Base-by-base conservation (phyloP, 1,284 basidiomycete species). In the Sanghuangporus baumii region DNA sequence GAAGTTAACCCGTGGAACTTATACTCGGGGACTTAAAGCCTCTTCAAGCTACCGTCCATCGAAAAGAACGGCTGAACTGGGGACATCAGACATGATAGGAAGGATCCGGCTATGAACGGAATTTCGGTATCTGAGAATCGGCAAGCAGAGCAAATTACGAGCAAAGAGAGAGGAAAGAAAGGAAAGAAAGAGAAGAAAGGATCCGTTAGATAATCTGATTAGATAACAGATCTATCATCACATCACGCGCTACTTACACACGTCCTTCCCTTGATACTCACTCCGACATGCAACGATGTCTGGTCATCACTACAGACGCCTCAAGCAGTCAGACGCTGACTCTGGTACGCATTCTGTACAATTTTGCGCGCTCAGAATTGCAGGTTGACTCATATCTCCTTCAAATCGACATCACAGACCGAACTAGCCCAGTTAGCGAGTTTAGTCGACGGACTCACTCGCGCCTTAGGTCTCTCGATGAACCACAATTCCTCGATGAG, bases 141-240 rank as follows among this genome's bases (percentile, higher is more conserved):
- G 26, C 26, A 3, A 31, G 26, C 26, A 31, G 5, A 31, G 2
- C 26, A 48, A 48, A 14, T 20, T 3, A 20, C 9, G 23, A 48
- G n/a, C 11, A 48, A 23, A 20, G 23, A 18, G 20, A 16, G 18
- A 20, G n/a, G 20, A 20, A 20, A n/a, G 47, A 18, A 48, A 20
- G 6, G 18, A 48, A 48, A 48, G 51, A 12, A 3, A 52, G 23
- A 11, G 5, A n/a, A 18, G 38, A 37, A 54, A 54, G 37, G 36
- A 54, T 51, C 48, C 48, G 48, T 26, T 23, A 37, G 52, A 54
- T 54, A 54, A 54, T 54, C 52, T 36, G 52, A 54, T 54, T 54
- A 54, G 52, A 54, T 54, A n/a, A 51, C 31, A 14, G 23, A 23
- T 23, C 7, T 51, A 51, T 31, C 52, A 51, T 31, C 52, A 18